A percentile compares a stretch with the other conserved stretches of the same genome.
These are phyloP conservation scores for Furcasterigmium furcatum DNA, from an alignment of 2,329 filamentous ascomycete genomes.

Conservation along the genomic window DNA sequence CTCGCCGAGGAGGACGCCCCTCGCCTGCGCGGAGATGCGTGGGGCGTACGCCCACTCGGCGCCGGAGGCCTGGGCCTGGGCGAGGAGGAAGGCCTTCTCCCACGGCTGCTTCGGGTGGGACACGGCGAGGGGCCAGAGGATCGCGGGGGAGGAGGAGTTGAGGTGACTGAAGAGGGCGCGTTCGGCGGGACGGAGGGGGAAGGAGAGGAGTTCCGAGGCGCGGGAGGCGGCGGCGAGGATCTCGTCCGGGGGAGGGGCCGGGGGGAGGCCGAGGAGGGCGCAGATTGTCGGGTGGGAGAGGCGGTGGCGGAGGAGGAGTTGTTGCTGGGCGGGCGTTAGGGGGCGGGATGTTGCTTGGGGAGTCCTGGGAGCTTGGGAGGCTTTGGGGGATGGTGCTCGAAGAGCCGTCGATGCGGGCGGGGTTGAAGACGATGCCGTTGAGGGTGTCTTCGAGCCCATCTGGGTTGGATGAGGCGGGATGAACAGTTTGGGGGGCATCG, in stretches of 20 bases:
- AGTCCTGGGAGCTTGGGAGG: not conserved
- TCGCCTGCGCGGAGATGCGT: slow-evolving; percentile 31
- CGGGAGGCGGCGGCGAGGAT: slow-evolving; percentile 33
- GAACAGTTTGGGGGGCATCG: not conserved
- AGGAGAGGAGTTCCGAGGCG: slow-evolving; percentile 32
- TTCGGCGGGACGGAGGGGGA: slow-evolving; percentile 30
- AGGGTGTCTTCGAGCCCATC: not conserved
- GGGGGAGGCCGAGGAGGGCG: slow-evolving; percentile 9
- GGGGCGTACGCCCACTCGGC: slow-evolving; percentile 51
- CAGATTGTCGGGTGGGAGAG: slow-evolving; percentile 9
- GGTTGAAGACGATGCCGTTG: not conserved
- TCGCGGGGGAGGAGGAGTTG: slow-evolving; percentile 32
- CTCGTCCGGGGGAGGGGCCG: slow-evolving; percentile 12
- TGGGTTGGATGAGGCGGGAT: not conserved
- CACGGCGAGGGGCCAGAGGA: slow-evolving; percentile 31
- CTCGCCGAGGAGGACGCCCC: slow-evolving; percentile 28
- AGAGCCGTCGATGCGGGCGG: too few relatives aligned
- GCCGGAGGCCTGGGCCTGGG: slow-evolving; percentile 65
- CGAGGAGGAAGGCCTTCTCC: slow-evolving; percentile 74
- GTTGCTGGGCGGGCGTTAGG: slow-evolving; percentile 6
- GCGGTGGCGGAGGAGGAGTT: slow-evolving; percentile 9
- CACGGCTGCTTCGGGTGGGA: slow-evolving; percentile 50
- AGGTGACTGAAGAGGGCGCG: slow-evolving; percentile 30
- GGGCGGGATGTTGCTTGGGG: not conserved
- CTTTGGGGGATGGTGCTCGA: not conserved